phyloP scores from a whole-genome alignment of 257 asterid species.

The Gentiana macrophylla region DNA sequence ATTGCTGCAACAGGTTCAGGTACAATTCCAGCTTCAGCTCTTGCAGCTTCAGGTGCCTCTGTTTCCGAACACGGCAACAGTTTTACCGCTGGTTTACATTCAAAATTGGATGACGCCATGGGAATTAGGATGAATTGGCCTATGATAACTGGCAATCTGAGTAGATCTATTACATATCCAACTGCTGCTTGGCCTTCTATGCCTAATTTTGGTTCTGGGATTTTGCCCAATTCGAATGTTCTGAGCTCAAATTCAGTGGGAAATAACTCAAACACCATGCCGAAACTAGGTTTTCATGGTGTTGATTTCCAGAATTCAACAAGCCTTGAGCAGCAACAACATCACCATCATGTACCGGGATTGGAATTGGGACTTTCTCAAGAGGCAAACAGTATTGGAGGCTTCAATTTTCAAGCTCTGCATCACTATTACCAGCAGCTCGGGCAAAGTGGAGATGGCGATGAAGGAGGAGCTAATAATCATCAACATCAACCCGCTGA shows the following conservation, averaged over 20 bases:
- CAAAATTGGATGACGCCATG: constrained; percentile 26
- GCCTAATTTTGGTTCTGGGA: constrained; percentile 31
- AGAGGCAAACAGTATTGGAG: constrained; percentile 44
- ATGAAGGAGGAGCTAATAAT: constrained; percentile 9
- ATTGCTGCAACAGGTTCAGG: constrained; percentile 66
- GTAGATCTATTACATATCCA: constrained; percentile 21
- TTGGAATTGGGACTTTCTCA: constrained; percentile 79
- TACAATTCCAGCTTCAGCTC: constrained; percentile 60
- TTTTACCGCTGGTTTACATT: constrained; percentile 19
- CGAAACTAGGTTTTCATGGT: constrained; percentile 36
- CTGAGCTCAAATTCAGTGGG: constrained; percentile 14
- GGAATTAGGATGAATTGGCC: constrained; percentile 23
- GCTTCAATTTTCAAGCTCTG: constrained; percentile 39
- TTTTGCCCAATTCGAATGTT: constrained; percentile 22
- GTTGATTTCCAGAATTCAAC: constrained; percentile 24
- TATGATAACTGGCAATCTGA: constrained; percentile 20
- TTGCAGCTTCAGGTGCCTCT: constrained; percentile 35
- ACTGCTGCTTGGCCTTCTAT: constrained; percentile 45
- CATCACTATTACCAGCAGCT: constrained; percentile 51
- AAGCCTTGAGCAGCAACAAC: constrained; percentile 6
- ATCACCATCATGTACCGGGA: constrained; percentile 31
- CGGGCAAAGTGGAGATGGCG: constrained; percentile 32
- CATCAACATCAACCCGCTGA: constrained; percentile 21
- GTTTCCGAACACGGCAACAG: constrained; percentile 40
- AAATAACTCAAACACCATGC: constrained; percentile 15